Evolutionary conservation across 1,284 basidiomycete genomes (phyloP).

Genomic region (Rugosomyces carneus): DNA sequence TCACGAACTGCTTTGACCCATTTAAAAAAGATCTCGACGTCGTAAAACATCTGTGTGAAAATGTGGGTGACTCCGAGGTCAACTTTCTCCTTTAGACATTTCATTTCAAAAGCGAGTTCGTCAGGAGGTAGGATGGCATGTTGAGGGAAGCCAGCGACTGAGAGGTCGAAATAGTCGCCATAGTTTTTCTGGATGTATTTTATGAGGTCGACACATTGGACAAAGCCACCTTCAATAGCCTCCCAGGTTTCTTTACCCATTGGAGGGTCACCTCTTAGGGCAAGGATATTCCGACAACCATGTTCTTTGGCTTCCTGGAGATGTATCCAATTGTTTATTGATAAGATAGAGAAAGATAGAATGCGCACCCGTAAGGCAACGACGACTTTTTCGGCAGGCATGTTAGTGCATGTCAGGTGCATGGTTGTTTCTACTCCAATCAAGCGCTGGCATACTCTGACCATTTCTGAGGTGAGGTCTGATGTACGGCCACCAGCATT

Average conservation of each 20-base stretch:
- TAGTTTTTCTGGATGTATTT: conserved; percentile 77
- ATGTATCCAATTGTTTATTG: conserved; percentile 1
- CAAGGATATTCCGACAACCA: conserved; percentile 93
- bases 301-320: conserved; percentile 82
- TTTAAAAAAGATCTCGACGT: conserved; percentile 76
- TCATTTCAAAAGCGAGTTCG: conserved; percentile 81
- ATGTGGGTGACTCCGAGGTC: conserved; percentile 87
- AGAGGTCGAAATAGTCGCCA: conserved; percentile 91
- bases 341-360: conserved; percentile 1
- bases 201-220: conserved; percentile 88
- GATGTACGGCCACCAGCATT: conserved; percentile 95
- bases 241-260: conserved; percentile 87
- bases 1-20: conserved; percentile 83
- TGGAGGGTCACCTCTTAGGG: conserved; percentile 91
- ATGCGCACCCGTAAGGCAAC: conserved; percentile 73
- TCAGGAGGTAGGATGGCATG: conserved; percentile 55
- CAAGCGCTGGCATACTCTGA: conserved; percentile 89
- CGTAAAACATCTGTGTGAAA: conserved; percentile 96
- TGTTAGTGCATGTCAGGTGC: conserved; percentile 98
- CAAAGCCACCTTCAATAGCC: conserved; percentile 83
- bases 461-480: conserved; percentile 90
- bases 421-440: conserved; percentile 97
- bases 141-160: conserved; percentile 89
- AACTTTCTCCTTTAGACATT: conserved; percentile 83
- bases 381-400: conserved; percentile 93